Evolutionary conservation across 78 protist species (phyloP).

Genomic region (Dictyostelium capitatum): DNA sequence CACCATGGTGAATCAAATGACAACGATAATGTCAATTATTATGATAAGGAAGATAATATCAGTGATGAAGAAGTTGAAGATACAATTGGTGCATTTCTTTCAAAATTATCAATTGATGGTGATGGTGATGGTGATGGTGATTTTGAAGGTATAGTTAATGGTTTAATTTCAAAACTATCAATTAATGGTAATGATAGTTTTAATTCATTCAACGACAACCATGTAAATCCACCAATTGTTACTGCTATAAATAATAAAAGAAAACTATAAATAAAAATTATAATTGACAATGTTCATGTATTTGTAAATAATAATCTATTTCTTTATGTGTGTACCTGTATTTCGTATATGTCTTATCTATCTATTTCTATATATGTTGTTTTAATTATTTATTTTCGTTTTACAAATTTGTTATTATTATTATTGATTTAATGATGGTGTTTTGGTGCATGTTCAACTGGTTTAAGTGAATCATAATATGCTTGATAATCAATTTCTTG

Average conservation of each 20-base stretch:
- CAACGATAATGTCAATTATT: no score
- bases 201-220: no score
- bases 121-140: neutral
- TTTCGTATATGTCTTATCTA: neutral
- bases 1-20: no score
- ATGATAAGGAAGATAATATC: no score
- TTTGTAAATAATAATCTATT: neutral
- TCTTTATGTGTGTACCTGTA: no score
- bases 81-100: no score
- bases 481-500: conserved; percentile 16
- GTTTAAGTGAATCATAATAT: neutral
- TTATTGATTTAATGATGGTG: neutral
- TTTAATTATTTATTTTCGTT: no score
- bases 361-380: neutral
- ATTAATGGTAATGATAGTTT: no score
- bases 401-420: neutral
- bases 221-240: no score
- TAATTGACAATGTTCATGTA: neutral
- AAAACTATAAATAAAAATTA: neutral
- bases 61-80: no score
- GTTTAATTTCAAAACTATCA: no score
- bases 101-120: neutral
- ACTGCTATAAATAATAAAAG: no score
- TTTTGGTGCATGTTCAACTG: neutral
- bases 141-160: neutral